These are phyloP conservation scores for Picochlorum sp. DNA, from an alignment of 139 green algal genomes.

Conservation along the genomic window DNA sequence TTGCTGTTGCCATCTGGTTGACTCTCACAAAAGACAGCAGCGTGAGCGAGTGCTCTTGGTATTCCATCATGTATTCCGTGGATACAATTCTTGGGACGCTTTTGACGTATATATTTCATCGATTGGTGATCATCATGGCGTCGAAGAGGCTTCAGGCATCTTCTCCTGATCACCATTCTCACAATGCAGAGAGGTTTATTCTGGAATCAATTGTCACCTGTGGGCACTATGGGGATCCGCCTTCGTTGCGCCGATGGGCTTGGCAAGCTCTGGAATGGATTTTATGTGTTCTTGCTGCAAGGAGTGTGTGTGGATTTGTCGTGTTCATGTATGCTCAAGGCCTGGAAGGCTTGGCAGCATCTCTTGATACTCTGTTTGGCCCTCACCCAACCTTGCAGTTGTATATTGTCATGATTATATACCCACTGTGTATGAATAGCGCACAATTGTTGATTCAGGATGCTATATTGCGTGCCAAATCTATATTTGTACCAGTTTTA, in stretches of 20 bases:
- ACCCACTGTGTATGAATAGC: constrained; percentile 50
- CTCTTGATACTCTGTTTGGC: constrained; percentile 36
- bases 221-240: constrained; percentile 46
- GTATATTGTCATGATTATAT: constrained; percentile 47
- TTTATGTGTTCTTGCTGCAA: constrained; percentile 24
- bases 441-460: constrained; percentile 29
- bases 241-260: constrained; percentile 19
- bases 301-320: constrained; percentile 24
- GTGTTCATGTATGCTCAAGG: constrained; percentile 11
- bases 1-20: constrained; percentile 42
- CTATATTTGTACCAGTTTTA: not conserved
- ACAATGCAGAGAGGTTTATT: not conserved
- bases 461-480: not conserved
- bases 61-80: constrained; percentile 39
- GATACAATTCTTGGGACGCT: constrained; percentile 47
- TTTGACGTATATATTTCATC: constrained; percentile 41
- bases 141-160: not conserved
- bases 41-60: constrained; percentile 45
- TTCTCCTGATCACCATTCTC: not conserved
- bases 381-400: constrained; percentile 36
- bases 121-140: constrained; percentile 6
- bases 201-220: constrained; percentile 11
- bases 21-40: not conserved
- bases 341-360: not conserved
- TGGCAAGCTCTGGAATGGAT: constrained; percentile 46